These are phyloP conservation scores for Termitomyces sp. DNA, from an alignment of 768 basidiomycete genomes.

Conservation along the genomic window DNA sequence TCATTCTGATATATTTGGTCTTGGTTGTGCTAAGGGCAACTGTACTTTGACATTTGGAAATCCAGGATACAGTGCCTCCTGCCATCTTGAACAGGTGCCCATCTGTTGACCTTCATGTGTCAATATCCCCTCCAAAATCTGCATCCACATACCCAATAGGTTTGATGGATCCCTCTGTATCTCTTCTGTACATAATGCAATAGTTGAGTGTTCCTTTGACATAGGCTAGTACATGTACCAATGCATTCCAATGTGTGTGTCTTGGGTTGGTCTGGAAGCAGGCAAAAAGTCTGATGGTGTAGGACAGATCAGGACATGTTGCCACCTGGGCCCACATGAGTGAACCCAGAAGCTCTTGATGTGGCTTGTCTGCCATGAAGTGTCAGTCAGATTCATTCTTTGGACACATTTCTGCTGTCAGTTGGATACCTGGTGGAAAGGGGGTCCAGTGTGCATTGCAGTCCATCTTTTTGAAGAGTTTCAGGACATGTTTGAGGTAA, in stretches of 20 bases:
- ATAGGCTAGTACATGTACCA: background rate
- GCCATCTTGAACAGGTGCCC: too few relatives aligned
- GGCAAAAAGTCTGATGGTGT: background rate
- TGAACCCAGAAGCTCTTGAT: background rate
- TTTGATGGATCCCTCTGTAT: background rate
- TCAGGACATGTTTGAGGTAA: background rate
- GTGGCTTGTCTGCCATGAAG: background rate
- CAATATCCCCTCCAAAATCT: background rate
- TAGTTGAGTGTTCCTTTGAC: background rate
- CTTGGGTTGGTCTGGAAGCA: background rate
- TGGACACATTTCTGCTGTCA: background rate
- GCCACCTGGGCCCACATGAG: background rate
- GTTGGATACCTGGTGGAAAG: background rate
- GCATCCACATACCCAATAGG: background rate
- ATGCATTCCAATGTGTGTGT: background rate
- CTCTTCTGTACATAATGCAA: background rate
- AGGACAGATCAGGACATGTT: background rate
- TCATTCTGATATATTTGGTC: too few relatives aligned
- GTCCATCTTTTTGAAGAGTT: background rate
- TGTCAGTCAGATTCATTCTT: background rate
- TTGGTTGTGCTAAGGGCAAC: too few relatives aligned
- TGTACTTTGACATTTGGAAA: too few relatives aligned
- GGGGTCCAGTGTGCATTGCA: background rate
- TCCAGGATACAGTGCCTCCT: too few relatives aligned
- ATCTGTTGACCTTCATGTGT: too few relatives aligned